Conservation (phyloP, 257 asterid species). For the Solanum peruvianum region DNA sequence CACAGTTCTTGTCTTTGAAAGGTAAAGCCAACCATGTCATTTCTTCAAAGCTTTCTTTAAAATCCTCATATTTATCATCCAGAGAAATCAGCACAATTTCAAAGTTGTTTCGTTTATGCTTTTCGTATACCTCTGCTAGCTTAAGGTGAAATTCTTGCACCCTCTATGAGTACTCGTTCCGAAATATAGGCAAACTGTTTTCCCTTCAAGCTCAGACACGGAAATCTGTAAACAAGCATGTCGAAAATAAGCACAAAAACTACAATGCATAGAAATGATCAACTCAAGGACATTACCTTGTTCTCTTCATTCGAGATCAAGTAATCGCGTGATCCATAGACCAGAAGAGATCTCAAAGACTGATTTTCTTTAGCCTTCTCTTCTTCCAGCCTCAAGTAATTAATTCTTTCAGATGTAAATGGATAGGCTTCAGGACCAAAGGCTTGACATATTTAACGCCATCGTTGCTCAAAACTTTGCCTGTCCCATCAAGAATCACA, state of each 20-base stretch:
- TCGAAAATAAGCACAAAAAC: neutral
- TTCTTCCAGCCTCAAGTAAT: constrained; percentile 9
- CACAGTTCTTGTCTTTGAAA: constrained; percentile 15
- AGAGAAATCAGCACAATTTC: constrained; percentile 14
- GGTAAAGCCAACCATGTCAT: constrained; percentile 28
- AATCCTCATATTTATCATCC: constrained; percentile 11
- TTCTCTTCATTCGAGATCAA: constrained; percentile 10
- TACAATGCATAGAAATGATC: neutral
- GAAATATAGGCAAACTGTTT: constrained; percentile 15
- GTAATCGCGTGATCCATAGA: constrained; percentile 7
- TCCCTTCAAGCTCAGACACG: constrained; percentile 21
- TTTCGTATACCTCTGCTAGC: constrained; percentile 8
- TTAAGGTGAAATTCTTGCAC: constrained; percentile 7
- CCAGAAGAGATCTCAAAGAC: constrained; percentile 16
- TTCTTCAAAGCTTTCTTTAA: constrained; percentile 1
- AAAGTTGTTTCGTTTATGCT: constrained; percentile 6
- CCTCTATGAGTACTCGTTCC: neutral
- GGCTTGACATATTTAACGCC: constrained; percentile 2
- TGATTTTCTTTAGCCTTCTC: constrained; percentile 9
- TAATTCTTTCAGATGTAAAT: constrained; percentile 10
- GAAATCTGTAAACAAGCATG: constrained; percentile 8
- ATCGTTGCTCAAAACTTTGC: constrained; percentile 6
- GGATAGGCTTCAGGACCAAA: constrained; percentile 18
- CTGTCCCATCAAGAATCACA: constrained; percentile 11
- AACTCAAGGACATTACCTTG: constrained; percentile 2